Evolutionary conservation across 768 basidiomycete genomes (phyloP).

Genomic region (Lyophyllum semitale): DNA sequence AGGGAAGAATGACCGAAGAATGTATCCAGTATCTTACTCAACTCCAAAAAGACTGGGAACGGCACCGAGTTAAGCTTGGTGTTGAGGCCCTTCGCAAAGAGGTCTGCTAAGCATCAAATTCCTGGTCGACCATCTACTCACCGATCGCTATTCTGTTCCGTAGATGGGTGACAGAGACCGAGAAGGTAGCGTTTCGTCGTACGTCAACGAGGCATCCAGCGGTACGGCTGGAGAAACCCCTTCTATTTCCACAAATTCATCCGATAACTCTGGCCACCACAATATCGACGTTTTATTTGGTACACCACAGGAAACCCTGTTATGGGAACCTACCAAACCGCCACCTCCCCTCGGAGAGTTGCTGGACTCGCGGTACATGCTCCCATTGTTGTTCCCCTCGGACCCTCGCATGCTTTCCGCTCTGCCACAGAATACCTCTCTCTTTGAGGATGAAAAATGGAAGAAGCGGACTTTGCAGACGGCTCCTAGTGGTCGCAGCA

Average conservation of each 20-base stretch:
- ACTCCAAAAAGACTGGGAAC: conserved; percentile 97
- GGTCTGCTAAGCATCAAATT: conserved; percentile 38
- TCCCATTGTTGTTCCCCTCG: conserved; percentile 82
- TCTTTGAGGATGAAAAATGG: conserved; percentile 32
- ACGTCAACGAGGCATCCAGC: conserved; percentile 42
- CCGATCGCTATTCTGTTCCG: conserved; percentile 4
- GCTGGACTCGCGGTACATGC: conserved; percentile 91
- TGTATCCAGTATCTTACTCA: conserved; percentile 93
- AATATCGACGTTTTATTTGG: conserved; percentile 85
- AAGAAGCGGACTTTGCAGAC: not conserved
- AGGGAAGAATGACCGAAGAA: conserved; percentile 91
- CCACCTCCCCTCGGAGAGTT: conserved; percentile 88
- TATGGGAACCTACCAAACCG: conserved; percentile 78
- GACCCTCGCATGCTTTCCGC: conserved; percentile 79
- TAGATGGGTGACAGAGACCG: conserved; percentile 72
- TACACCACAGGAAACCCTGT: conserved; percentile 56
- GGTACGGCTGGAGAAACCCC: conserved; percentile 28
- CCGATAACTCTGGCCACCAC: conserved; percentile 40
- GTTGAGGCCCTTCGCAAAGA: conserved; percentile 85
- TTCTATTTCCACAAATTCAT: conserved; percentile 35
- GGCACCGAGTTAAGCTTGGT: conserved; percentile 82
- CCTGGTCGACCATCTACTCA: not conserved
- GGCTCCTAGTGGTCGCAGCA: conserved; percentile 33
- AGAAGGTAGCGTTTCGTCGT: conserved; percentile 58
- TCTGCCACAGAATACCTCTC: conserved; percentile 49